Conservation (phyloP, 2,329 filamentous ascomycete species). For the Colletotrichum sp. region DNA sequence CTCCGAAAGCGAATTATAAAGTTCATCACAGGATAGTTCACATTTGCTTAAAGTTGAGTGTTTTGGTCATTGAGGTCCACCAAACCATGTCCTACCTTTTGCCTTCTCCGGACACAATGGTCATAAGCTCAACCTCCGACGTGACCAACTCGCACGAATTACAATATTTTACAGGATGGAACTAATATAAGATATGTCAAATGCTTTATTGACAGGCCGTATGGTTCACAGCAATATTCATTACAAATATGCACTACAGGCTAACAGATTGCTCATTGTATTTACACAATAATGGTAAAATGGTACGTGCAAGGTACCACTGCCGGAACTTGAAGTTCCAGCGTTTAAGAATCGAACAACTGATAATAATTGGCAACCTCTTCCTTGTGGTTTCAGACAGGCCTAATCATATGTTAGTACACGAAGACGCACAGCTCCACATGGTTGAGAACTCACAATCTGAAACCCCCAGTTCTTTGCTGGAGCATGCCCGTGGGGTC, state of each 20-base stretch:
- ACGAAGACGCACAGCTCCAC: background rate
- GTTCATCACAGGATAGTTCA: background rate
- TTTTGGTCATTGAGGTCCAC: background rate
- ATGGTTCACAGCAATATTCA: background rate
- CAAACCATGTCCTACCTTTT: background rate
- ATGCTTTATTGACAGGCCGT: background rate
- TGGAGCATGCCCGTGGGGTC: constrained; percentile 42
- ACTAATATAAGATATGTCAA: background rate
- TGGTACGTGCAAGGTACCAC: background rate
- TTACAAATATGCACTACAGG: background rate
- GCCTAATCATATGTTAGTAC: background rate
- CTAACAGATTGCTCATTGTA: background rate
- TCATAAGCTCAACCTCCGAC: background rate
- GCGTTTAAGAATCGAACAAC: background rate
- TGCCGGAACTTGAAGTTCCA: background rate
- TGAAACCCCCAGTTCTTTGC: constrained; percentile 45
- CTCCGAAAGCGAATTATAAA: background rate
- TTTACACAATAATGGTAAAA: background rate
- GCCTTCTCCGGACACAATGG: background rate
- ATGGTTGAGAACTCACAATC: constrained; percentile 25
- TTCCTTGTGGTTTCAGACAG: background rate
- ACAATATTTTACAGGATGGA: background rate
- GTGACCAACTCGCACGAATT: background rate
- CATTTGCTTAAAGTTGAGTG: background rate
- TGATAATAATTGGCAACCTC: background rate